Evolutionary conservation across 805 yeast species (phyloP).

Genomic region (Nakazawaea sp.): DNA sequence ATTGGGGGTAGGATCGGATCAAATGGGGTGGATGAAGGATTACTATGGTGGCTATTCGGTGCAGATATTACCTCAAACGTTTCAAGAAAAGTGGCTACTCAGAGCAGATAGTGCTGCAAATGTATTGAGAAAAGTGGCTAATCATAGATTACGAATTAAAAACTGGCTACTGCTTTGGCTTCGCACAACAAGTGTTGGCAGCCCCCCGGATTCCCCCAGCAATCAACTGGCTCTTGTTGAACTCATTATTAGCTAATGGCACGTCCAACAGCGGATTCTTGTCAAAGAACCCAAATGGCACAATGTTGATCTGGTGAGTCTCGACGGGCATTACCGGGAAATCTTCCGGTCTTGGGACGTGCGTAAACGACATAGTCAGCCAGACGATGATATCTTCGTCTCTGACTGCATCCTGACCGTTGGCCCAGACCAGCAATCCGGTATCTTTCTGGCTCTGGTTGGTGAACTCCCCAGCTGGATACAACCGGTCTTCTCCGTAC

Average conservation of each 20-base stretch:
- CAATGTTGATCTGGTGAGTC: constrained; percentile 58
- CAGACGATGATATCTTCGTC: constrained; percentile 72
- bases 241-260: constrained; percentile 61
- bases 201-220: constrained; percentile 18
- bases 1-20: too few species aligned
- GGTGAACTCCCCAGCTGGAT: constrained; percentile 82
- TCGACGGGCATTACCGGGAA: constrained; percentile 91
- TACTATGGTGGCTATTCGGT: too few species aligned
- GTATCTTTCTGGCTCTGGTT: constrained; percentile 69
- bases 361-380: constrained; percentile 79
- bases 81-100: too few species aligned
- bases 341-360: constrained; percentile 77
- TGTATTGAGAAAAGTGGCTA: neutral
- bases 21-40: too few species aligned
- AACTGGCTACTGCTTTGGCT: too few species aligned
- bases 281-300: constrained; percentile 71
- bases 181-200: constrained; percentile 1
- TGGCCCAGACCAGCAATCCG: constrained; percentile 68
- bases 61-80: too few species aligned
- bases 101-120: too few species aligned
- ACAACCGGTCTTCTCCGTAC: constrained; percentile 63
- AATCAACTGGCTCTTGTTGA: constrained; percentile 54
- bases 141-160: too few species aligned
- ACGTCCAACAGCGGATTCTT: constrained; percentile 73
- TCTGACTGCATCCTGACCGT: constrained; percentile 62